Evolutionary conservation across 495 filamentous ascomycete species (phyloP), one percentile per base, ranked within the genome.

Genomic region (Talaromyces wortmannii): DNA sequence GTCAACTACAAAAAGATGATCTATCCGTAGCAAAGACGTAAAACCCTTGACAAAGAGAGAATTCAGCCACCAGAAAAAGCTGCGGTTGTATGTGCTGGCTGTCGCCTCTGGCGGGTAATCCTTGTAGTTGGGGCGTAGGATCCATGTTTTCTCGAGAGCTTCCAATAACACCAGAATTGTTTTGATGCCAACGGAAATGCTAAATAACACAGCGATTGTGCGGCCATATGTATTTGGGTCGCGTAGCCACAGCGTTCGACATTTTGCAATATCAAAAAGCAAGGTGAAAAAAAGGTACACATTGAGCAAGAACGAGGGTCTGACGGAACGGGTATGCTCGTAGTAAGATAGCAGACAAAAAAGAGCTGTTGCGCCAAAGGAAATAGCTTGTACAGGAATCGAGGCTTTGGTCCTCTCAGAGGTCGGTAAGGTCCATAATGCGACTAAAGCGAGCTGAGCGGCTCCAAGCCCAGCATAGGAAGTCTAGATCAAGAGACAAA

Each of bases 61-160:
- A 57, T 82, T 84, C 50, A 86, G 64, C 83, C 85, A 88, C 56
- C 64, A 79, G 61, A 84, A 86, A 4, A 82, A 63, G 0, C 62
- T 66, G 12, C 69, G 69, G 53, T 69, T 78, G 53, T 78, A 82
- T 11, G 83, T 68, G 0, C 83, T 75, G 33, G 67, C 74, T 0
- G 76, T 82, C n/a, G 79, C 79, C 57, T 90, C 87, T 0, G 82
- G 82, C 13, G 82, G 78, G 45, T 75, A 72, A 7, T 62, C 55
- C 7, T 56, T 56, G 56, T 72, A 82, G 48, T 72, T 68, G 0
- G 66, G 32, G 10, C 64, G 66, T 5, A 87, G 61, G n/a, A 80
- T 59, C 6, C 61, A 57, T 33, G 73, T 59, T 67, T 89, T 89
- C 42, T 79, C 73, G 5, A 71, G 59, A 0, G 81, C 68, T 56